These are phyloP conservation scores for Nitzschia putrida DNA, from an alignment of 108 stramenopile genomes.

Conservation along the genomic window DNA sequence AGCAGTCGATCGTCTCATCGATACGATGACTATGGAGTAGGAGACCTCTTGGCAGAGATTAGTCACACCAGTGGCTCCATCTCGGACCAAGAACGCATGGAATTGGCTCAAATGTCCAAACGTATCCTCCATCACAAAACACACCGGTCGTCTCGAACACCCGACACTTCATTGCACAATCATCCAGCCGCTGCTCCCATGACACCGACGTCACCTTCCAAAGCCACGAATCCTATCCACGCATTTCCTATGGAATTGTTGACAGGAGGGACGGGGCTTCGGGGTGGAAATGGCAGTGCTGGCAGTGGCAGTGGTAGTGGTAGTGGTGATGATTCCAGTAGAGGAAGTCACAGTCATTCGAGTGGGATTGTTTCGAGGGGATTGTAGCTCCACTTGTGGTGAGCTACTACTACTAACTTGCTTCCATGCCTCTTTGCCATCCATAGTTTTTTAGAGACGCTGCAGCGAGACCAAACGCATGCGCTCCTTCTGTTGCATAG, in stretches of 20 bases:
- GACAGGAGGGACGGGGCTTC: no score
- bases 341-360: neutral
- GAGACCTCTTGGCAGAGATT: constrained; percentile 29
- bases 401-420: no score
- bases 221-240: neutral
- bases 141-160: neutral
- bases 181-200: no score
- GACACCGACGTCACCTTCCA: neutral
- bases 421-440: no score
- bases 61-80: constrained; percentile 6
- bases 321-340: neutral
- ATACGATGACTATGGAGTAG: constrained; percentile 27
- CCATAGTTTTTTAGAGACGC: no score
- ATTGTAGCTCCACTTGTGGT: no score
- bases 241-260: no score
- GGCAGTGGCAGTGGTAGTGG: neutral
- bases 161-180: constrained; percentile 8
- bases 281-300: neutral
- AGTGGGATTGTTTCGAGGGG: no score
- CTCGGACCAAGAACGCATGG: constrained; percentile 19
- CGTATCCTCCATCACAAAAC: constrained; percentile 20
- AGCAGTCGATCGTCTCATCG: no score
- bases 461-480: no score
- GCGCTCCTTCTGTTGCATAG: no score
- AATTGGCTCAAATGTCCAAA: constrained; percentile 25